Conservation (phyloP, 768 basidiomycete genomes). For the Ramaria sp. region DNA sequence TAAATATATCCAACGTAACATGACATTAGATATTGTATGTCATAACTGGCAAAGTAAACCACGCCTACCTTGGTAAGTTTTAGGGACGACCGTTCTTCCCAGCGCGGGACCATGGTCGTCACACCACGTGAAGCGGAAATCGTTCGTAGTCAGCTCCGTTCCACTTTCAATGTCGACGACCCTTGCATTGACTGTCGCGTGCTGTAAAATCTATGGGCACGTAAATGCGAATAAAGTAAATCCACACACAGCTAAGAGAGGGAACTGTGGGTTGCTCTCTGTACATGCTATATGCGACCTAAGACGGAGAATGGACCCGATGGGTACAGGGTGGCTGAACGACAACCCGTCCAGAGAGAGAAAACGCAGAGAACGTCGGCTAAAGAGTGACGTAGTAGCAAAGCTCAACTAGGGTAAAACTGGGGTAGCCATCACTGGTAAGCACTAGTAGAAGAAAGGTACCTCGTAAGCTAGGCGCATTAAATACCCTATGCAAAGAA, state of each 20-base stretch:
- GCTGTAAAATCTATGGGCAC: conserved; percentile 27
- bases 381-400: conserved; percentile 60
- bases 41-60: conserved; percentile 14
- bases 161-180: conserved; percentile 63
- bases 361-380: conserved; percentile 52
- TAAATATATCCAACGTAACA: background rate
- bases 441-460: background rate
- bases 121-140: conserved; percentile 69
- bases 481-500: conserved; percentile 27
- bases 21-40: background rate
- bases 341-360: conserved; percentile 72
- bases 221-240: background rate
- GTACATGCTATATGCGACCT: conserved; percentile 61
- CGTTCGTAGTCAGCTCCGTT: conserved; percentile 55
- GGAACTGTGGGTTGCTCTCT: conserved; percentile 33
- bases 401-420: conserved; percentile 47
- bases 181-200: conserved; percentile 60
- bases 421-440: background rate
- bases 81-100: conserved; percentile 45
- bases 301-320: conserved; percentile 70
- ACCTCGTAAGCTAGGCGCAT: conserved; percentile 70
- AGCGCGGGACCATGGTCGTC: conserved; percentile 24
- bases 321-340: conserved; percentile 72
- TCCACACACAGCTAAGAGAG: conserved; percentile 48
- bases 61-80: conserved; percentile 54